These are phyloP conservation scores for Mycena maculata DNA, from an alignment of 768 basidiomycete genomes.

Conservation along the genomic window DNA sequence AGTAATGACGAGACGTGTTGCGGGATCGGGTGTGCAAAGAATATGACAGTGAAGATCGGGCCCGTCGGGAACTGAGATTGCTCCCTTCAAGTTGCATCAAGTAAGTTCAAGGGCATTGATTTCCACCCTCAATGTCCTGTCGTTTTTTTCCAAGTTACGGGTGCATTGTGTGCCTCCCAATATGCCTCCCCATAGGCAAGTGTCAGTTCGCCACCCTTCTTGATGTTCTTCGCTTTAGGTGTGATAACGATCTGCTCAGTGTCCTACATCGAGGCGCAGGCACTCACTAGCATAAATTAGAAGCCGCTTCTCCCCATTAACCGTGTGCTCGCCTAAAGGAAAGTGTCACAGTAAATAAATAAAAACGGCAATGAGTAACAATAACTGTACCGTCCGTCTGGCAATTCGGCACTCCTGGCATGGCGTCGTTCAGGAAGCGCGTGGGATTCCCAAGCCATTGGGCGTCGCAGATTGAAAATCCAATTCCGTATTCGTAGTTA, in stretches of 20 bases:
- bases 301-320: conserved; percentile 22
- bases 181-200: conserved; percentile 12
- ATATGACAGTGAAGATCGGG: too few species aligned
- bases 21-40: too few species aligned
- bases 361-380: background rate
- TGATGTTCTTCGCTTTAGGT: background rate
- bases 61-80: too few species aligned
- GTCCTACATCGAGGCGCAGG: too few species aligned
- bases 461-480: conserved; percentile 8
- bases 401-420: conserved; percentile 17
- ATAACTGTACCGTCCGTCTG: background rate
- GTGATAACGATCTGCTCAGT: background rate
- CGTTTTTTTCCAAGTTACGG: too few species aligned
- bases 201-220: conserved; percentile 14
- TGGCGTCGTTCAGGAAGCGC: conserved; percentile 30
- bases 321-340: background rate
- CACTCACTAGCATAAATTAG: conserved; percentile 17
- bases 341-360: background rate
- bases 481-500: conserved; percentile 6
- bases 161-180: conserved; percentile 4
- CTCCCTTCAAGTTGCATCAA: too few species aligned
- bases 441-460: conserved; percentile 29
- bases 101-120: too few species aligned
- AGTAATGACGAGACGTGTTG: too few species aligned
- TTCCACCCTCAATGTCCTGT: too few species aligned